Percentiles rank a stretch among this genome's conserved stretches.
Evolutionary conservation across 2,329 filamentous ascomycete species (phyloP).

Genomic region (Colletotrichum camelliae): DNA sequence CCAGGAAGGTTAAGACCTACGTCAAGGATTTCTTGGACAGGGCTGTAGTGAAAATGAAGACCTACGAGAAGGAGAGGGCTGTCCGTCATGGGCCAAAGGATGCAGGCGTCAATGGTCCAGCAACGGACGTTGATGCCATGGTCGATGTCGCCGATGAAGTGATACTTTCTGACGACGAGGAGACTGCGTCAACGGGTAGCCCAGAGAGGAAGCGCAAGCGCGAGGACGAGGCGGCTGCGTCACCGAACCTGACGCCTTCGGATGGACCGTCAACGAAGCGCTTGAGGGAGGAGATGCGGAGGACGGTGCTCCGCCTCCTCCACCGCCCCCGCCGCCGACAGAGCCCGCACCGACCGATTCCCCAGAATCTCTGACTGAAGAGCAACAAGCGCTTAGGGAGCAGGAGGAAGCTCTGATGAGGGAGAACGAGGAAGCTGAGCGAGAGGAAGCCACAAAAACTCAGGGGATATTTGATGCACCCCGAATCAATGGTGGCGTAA

Average conservation of each 20-base stretch:
- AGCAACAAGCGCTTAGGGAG: slow-evolving; percentile 50
- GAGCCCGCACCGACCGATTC: slow-evolving; percentile 36
- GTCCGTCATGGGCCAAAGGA: slow-evolving; percentile 35
- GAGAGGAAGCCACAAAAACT: slow-evolving; percentile 31
- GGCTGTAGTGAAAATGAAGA: slow-evolving; percentile 76
- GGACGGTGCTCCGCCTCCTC: slow-evolving; percentile 46
- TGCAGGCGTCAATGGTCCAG: slow-evolving; percentile 5
- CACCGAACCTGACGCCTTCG: slow-evolving; percentile 52
- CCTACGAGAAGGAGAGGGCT: slow-evolving; percentile 69
- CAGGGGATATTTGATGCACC: neutral
- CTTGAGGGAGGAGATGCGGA: slow-evolving; percentile 49
- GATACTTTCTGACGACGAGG: slow-evolving; percentile 49
- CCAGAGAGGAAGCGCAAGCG: slow-evolving; percentile 71
- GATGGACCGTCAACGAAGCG: slow-evolving; percentile 64
- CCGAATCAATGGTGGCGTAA: slow-evolving; percentile 3
- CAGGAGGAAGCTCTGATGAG: slow-evolving; percentile 56
- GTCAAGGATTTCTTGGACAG: slow-evolving; percentile 84
- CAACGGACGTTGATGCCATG: slow-evolving; percentile 28
- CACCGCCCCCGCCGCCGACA: slow-evolving; percentile 48
- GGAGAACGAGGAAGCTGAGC: slow-evolving; percentile 61
- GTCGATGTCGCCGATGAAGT: slow-evolving; percentile 42
- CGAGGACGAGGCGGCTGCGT: slow-evolving; percentile 47
- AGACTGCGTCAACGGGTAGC: slow-evolving; percentile 48
- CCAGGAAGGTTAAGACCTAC: slow-evolving; percentile 81
- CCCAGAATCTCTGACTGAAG: slow-evolving; percentile 41